These are phyloP conservation scores for Boletus sp. DNA, from an alignment of 768 basidiomycete species.

Conservation along the genomic window DNA sequence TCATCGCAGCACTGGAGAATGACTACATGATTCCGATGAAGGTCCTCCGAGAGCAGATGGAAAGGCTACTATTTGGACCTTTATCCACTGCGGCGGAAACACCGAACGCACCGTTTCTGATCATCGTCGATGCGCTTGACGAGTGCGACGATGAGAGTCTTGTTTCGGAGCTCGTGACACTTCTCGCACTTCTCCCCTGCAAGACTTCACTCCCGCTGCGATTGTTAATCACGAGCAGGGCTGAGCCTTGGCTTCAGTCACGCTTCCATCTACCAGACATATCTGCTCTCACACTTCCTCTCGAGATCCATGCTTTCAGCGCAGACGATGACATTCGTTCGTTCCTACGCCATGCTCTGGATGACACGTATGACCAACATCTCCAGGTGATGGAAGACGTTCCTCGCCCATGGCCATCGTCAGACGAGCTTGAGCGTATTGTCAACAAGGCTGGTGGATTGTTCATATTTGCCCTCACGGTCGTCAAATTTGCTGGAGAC, in stretches of 20 bases:
- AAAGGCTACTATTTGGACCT: conserved; percentile 24
- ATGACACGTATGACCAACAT: conserved; percentile 17
- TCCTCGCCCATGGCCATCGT: too few relatives aligned
- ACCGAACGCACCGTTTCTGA: conserved; percentile 11
- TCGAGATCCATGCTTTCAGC: too few relatives aligned
- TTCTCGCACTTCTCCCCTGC: too few relatives aligned
- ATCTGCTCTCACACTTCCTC: too few relatives aligned
- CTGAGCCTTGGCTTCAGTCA: too few relatives aligned
- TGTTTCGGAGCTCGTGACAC: conserved; percentile 27
- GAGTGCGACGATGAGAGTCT: conserved; percentile 28
- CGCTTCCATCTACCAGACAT: conserved; percentile 18
- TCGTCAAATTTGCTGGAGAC: conserved; percentile 27
- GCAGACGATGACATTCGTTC: too few relatives aligned
- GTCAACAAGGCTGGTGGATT: conserved; percentile 24
- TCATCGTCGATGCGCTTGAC: conserved; percentile 25
- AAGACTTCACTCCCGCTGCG: too few relatives aligned
- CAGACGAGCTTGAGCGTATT: conserved; percentile 17
- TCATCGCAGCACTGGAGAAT: too few relatives aligned
- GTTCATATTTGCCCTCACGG: conserved; percentile 31
- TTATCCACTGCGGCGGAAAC: conserved; percentile 10
- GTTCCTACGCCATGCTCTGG: conserved; percentile 21
- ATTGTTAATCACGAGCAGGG: too few relatives aligned
- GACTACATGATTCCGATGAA: conserved; percentile 26
- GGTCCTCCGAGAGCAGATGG: conserved; percentile 30
- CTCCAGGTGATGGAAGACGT: conserved; percentile 15